Base-by-base conservation (phyloP, 2,329 filamentous ascomycete genomes). In the Xylariaceae sp. region DNA sequence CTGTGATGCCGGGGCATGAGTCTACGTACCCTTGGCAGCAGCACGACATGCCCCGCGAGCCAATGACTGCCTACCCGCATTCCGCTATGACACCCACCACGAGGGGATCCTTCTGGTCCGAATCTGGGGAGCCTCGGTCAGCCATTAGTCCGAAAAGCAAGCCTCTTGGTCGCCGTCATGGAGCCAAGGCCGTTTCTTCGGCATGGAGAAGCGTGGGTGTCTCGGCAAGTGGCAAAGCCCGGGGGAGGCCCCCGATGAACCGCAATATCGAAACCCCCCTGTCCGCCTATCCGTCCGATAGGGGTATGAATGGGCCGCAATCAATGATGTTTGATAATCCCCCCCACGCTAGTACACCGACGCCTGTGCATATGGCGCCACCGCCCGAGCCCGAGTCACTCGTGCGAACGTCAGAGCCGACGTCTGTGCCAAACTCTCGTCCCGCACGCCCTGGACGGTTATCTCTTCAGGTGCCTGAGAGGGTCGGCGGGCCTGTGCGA, bases 131-230 rank as follows among this genome's bases (percentile, higher is more conserved):
- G 47, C 83, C 85, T 8, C 79, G 73, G 34, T 88, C 87, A 1
- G 85, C 85, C 3, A 69, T 85, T n/a, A 85, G 82, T 3, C 79
- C 83, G 1, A 62, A 65, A 38, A 43, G 46, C 2, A 70, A 74
- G 42, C 61, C 69, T 5, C 62, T 59, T 1, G 59, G 74, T 38
- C 71, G 82, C 39, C 76, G 86, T 3, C 85, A 94, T 58, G 88
- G 88, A 0, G 85, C 88, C 0, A 78, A 78, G 55, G 88, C 86
- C 5, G 87, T 95, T 0, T 95, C 88, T 1, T 95, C 88, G 8
- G 89, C 89, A 1, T 96, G 89, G 89, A 79, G 83, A 39, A 78
- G 78, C 47, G 77, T 74, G 42, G 76, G 76, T 12, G 69, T 72
- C 27, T 70, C 78, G 9, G 66, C 76, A 1, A 76, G 72, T 4